Evolutionary conservation across 1,284 basidiomycete species (phyloP).

Genomic region (Malassezia pachydermatis): DNA sequence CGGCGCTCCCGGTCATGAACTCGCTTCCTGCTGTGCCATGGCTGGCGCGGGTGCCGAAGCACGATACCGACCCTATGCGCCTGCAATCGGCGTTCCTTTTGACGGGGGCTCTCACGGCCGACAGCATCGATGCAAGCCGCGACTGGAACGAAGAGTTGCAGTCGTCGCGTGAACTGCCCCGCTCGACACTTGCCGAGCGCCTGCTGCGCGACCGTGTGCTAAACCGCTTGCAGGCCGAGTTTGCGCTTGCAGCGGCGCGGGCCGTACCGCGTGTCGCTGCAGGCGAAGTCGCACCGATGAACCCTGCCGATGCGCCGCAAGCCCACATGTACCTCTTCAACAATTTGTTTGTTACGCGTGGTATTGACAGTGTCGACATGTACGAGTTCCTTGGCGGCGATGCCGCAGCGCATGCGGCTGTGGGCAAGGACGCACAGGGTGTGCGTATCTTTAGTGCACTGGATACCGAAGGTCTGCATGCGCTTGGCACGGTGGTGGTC

Average conservation of each 20-base stretch:
- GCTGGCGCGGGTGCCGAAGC: conserved; percentile 49
- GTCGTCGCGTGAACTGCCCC: conserved; percentile 54
- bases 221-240: conserved; percentile 54
- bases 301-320: conserved; percentile 54
- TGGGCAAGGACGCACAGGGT: conserved; percentile 55
- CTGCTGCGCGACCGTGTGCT: conserved; percentile 54
- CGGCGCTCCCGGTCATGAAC: conserved; percentile 52
- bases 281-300: conserved; percentile 53
- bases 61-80: conserved; percentile 52
- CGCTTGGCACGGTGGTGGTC: conserved; percentile 52
- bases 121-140: conserved; percentile 53
- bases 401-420: conserved; percentile 54
- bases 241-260: conserved; percentile 53
- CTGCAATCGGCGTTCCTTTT: conserved; percentile 55
- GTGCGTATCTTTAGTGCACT: conserved; percentile 53
- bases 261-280: conserved; percentile 53
- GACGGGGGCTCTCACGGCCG: conserved; percentile 52
- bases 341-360: conserved; percentile 56
- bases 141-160: conserved; percentile 59
- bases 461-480: conserved; percentile 50
- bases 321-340: conserved; percentile 55
- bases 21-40: conserved; percentile 54
- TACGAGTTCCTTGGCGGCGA: conserved; percentile 55
- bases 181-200: conserved; percentile 52
- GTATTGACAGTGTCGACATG: conserved; percentile 54